Base-by-base conservation (phyloP, 2,329 filamentous ascomycete species). In the Pseudogymnoascus sp. region DNA sequence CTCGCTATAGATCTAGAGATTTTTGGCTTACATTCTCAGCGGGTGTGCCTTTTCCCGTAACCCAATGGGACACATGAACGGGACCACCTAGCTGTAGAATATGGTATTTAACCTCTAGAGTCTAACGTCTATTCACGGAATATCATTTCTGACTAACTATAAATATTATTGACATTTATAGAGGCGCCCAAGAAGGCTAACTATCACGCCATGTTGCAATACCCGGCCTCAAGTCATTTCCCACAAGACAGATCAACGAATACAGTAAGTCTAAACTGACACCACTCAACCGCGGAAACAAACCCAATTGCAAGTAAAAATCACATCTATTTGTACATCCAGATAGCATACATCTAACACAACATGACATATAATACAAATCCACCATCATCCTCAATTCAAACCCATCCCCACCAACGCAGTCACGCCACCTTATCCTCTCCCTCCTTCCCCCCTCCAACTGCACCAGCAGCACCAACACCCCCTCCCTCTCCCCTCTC, bases 271-370 rank as follows among this genome's bases (percentile, higher is more conserved):
- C 38, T 42, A 42, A 47, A 26, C 11, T 6, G 13, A n/a, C 7
- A 31, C 16, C 38, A 21, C 8, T 11, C 7, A 42, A 11, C 16
- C 16, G 31, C 29, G 14, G 3, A 31, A 16, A 10, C 24, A 16
- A 29, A 3, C 6, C 14, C 14, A 8, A 11, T 3, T 53, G 44
- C 44, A 53, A 53, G 14, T 53, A 53, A 53, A 53, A 53, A 53
- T 16, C 44, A 53, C 44, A 53, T 31, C 24, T 53, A 53, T 53
- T 53, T 53, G 44, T 53, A 53, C 44, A 53, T 53, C 24, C 44
- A 53, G 44, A 53, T 53, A 53, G 24, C 44, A 53, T 53, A 53
- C 44, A 53, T 53, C 44, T 53, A 53, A 53, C 44, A 53, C 44
- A 53, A 53, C 44, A 53, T 53, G 44, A 31, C 44, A 53, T 53